Base-by-base conservation (phyloP, 2,329 filamentous ascomycete species). In the Xylariaceae sp. region DNA sequence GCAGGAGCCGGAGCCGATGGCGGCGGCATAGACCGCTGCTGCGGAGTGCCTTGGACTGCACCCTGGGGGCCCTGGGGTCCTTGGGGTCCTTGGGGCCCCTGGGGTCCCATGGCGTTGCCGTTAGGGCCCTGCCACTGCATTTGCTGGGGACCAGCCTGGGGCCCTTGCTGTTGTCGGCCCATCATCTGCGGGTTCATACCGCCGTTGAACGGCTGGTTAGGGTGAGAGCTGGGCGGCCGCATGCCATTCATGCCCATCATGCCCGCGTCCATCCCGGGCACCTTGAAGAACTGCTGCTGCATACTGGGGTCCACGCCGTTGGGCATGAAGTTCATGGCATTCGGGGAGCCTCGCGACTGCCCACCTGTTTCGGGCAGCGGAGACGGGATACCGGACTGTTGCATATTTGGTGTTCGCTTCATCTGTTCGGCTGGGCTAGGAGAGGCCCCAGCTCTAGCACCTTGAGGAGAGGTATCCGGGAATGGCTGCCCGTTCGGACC, bases 361-460 rank as follows among this genome's bases (percentile, higher is more conserved):
- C 64, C 67, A 19, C 76, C 80, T n/a, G n/a, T n/a, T 52, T 85
- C 83, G 3, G 80, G 80, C 41, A 83, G 68, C 6, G 78, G 83
- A 16, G 80, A 87, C 16, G 81, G 80, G 44, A 86, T 77, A 36
- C 72, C 77, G 23, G 72, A 72, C 37, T 75, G 75, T 49, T 74
- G 75, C 70, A 87, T 78, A 57, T 85, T 82, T 17, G 82, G 81
- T 17, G 80, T 84, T 32, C 83, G 79, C 67, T 85, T 86, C 71
- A 87, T 86, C 59, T 83, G 80, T 41, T 89, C 84, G 28, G 72
- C 67, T 15, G 84, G 81, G 53, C 85, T 88, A 22, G 84, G 84
- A 9, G 84, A 89, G 17, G 82, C 78, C 21, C 78, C 82, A 39
- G 72, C 70, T 51, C 81, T 74, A 43, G 69, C 77, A 29, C 72